Percentiles rank a stretch among this genome's conserved stretches.
These are phyloP conservation scores for Kappamyces sp. DNA, from an alignment of 192 early-diverging fungal species.

Conservation along the genomic window DNA sequence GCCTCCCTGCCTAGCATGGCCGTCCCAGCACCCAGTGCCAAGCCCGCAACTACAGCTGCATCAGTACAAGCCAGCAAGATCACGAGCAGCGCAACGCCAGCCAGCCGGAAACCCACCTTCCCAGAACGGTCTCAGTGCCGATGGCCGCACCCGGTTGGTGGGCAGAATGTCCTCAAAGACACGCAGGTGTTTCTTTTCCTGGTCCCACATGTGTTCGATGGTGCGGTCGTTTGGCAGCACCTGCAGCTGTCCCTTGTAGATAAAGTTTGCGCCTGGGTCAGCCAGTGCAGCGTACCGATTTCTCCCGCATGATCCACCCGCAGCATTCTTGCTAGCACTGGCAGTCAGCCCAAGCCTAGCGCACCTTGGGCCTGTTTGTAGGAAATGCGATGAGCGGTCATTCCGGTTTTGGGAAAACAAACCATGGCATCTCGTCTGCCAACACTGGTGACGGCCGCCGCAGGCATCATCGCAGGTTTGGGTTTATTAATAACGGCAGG, in stretches of 20 bases:
- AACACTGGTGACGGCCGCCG: too few relatives aligned
- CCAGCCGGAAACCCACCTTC: slow-evolving; percentile 26
- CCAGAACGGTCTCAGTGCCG: slow-evolving; percentile 78
- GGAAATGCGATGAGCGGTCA: too few relatives aligned
- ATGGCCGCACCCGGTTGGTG: slow-evolving; percentile 77
- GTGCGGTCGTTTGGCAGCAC: slow-evolving; percentile 3
- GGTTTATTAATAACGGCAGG: too few relatives aligned
- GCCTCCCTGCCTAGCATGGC: slow-evolving; percentile 89
- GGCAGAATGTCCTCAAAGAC: slow-evolving; percentile 72
- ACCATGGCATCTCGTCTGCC: too few relatives aligned
- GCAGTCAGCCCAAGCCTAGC: too few relatives aligned
- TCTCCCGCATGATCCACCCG: slow-evolving; percentile 98
- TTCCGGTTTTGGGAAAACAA: too few relatives aligned
- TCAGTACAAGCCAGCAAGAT: too few relatives aligned
- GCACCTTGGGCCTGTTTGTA: too few relatives aligned
- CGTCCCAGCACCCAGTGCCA: slow-evolving; percentile 74
- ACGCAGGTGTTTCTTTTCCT: slow-evolving; percentile 78
- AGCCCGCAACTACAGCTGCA: slow-evolving; percentile 54
- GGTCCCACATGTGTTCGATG: slow-evolving; percentile 84
- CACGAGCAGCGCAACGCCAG: not conserved
- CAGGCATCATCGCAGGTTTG: too few relatives aligned
- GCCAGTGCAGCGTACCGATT: slow-evolving; percentile 35
- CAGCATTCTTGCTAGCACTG: slow-evolving; percentile 53
- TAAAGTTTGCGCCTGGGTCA: slow-evolving; percentile 67
- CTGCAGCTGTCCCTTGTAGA: slow-evolving; percentile 87